These are phyloP conservation scores for Globisporangium canariense DNA, from an alignment of 352 stramenopile genomes.

Conservation along the genomic window DNA sequence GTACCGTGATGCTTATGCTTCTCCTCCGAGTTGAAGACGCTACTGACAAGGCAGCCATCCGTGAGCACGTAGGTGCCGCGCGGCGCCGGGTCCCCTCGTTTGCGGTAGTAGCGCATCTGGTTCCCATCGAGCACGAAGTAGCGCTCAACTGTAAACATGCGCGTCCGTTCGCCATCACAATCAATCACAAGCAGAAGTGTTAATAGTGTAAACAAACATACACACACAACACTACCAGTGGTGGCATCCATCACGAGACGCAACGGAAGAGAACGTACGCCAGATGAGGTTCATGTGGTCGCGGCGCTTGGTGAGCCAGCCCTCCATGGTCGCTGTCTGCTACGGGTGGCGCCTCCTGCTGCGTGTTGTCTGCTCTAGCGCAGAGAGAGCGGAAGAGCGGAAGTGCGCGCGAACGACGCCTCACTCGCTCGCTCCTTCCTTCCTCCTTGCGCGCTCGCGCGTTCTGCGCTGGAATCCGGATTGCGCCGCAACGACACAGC, in stretches of 20 bases:
- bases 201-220: too few relatives aligned
- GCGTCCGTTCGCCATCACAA: too few relatives aligned
- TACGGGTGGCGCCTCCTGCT: background rate
- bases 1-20: constrained; percentile 84
- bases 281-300: constrained; percentile 92
- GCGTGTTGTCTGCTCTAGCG: background rate
- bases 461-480: background rate
- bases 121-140: constrained; percentile 88
- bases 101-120: constrained; percentile 85
- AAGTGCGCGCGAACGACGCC: background rate
- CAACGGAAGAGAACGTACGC: constrained; percentile 38
- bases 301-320: constrained; percentile 85
- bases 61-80: constrained; percentile 85
- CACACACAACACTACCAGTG: background rate
- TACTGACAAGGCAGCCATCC: constrained; percentile 71
- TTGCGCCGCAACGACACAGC: background rate
- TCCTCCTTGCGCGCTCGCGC: background rate
- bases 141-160: constrained; percentile 53
- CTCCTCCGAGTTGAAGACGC: constrained; percentile 85
- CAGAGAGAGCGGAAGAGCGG: background rate
- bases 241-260: background rate
- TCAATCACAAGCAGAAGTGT: background rate
- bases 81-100: constrained; percentile 76
- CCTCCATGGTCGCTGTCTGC: constrained; percentile 53
- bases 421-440: too few relatives aligned